These are phyloP conservation scores for Diaporthe eres DNA, from an alignment of 2,329 filamentous ascomycete genomes.

Conservation along the genomic window DNA sequence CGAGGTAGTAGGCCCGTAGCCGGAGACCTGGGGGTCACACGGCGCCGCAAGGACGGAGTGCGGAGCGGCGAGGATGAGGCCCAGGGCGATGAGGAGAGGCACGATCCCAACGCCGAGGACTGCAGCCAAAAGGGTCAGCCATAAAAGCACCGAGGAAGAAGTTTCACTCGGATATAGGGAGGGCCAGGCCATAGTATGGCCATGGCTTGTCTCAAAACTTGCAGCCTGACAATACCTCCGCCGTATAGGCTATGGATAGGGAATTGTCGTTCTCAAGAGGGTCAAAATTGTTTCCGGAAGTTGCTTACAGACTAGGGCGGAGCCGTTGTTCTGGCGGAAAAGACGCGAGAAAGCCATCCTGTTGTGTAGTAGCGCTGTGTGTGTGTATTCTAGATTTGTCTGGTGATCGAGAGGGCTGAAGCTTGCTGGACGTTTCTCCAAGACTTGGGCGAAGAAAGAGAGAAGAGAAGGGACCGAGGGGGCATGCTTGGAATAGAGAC, in stretches of 20 bases:
- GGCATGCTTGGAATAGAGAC: not conserved
- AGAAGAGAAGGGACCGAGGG: not conserved
- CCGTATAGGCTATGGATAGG: too few species aligned
- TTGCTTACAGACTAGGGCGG: not conserved
- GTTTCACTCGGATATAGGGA: too few species aligned
- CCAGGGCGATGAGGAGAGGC: not conserved
- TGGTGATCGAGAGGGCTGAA: too few species aligned
- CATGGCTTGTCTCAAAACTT: too few species aligned
- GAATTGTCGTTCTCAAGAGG: too few species aligned
- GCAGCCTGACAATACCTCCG: too few species aligned
- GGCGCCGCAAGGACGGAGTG: slow-evolving; percentile 1
- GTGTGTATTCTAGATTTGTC: not conserved
- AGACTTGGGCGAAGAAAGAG: not conserved
- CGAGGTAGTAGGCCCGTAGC: not conserved
- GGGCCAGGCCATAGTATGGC: too few species aligned
- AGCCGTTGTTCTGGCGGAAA: not conserved
- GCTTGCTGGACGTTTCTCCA: not conserved
- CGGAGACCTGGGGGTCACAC: not conserved
- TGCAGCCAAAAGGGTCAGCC: too few species aligned
- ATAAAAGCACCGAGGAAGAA: too few species aligned
- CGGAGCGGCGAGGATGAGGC: not conserved
- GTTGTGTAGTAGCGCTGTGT: not conserved
- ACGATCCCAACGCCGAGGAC: not conserved
- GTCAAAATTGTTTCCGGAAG: too few species aligned
- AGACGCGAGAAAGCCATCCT: not conserved